These are phyloP conservation scores for Tubosaeta sp. DNA, from an alignment of 768 basidiomycete species.

Conservation along the genomic window DNA sequence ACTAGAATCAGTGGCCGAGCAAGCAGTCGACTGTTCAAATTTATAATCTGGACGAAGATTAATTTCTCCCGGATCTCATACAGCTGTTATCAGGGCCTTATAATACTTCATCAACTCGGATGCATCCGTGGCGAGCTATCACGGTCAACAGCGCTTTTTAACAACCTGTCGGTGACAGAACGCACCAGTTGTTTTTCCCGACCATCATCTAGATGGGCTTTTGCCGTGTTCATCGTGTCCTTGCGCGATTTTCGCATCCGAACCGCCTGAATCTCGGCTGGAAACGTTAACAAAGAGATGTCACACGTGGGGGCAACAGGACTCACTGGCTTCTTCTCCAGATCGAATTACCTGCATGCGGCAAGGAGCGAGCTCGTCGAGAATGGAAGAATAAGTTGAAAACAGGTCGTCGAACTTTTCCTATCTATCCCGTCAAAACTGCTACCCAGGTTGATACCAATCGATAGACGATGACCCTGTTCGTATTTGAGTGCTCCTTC, in stretches of 20 bases:
- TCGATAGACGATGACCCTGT: constrained; percentile 13
- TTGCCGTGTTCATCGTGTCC: constrained; percentile 31
- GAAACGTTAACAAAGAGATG: constrained; percentile 1
- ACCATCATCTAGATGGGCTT: constrained; percentile 32
- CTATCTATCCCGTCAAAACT: constrained; percentile 14
- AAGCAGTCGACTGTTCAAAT: background rate
- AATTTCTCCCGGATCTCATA: constrained; percentile 5
- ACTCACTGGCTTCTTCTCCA: constrained; percentile 33
- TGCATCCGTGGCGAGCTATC: constrained; percentile 36
- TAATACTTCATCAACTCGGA: constrained; percentile 39
- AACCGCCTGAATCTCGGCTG: constrained; percentile 31
- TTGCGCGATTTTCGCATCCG: constrained; percentile 34
- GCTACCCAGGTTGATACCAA: background rate
- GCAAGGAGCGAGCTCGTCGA: constrained; percentile 31
- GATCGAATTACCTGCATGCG: constrained; percentile 30
- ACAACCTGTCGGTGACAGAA: background rate
- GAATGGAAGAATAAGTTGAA: constrained; percentile 21
- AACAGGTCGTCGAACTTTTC: constrained; percentile 20
- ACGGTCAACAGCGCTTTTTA: background rate
- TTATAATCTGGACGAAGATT: too few species aligned
- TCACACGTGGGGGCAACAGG: background rate
- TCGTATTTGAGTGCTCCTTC: constrained; percentile 5
- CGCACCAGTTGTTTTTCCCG: constrained; percentile 37
- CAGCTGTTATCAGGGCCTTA: constrained; percentile 32
- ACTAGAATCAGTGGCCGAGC: background rate